Percentiles rank a stretch among this genome's conserved stretches.
Evolutionary conservation across 75 land plant genomes (phyloP).

Genomic region (Pseudotsuga menziesii): DNA sequence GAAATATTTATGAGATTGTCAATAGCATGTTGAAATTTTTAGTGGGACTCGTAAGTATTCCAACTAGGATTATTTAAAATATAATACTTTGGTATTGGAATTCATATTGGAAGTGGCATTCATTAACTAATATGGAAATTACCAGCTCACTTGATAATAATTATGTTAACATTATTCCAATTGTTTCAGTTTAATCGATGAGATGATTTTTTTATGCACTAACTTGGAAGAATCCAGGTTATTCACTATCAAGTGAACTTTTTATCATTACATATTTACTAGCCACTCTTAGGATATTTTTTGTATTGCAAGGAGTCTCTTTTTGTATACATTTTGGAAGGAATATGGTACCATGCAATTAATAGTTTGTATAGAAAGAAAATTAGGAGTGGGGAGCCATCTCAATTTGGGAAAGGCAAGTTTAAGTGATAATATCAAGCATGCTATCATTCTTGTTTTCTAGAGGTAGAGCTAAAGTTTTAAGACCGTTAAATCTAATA

Average conservation of each 20-base stretch:
- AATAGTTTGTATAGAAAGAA: neutral
- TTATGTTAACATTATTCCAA: too few species aligned
- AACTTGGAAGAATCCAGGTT: neutral
- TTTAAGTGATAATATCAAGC: neutral
- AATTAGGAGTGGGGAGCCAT: neutral
- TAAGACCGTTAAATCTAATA: neutral
- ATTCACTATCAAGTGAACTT: neutral
- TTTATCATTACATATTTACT: neutral
- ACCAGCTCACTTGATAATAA: too few species aligned
- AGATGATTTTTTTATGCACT: neutral
- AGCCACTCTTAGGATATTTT: neutral
- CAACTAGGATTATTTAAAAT: too few species aligned
- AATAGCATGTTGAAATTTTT: too few species aligned
- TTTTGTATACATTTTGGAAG: neutral
- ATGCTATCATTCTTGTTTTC: neutral
- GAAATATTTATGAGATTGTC: too few species aligned
- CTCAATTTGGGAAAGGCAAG: neutral
- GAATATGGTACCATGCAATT: neutral
- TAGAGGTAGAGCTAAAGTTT: neutral
- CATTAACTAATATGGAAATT: too few species aligned
- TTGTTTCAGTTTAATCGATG: too few species aligned
- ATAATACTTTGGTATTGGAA: too few species aligned
- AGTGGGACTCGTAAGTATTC: too few species aligned
- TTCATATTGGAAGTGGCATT: too few species aligned
- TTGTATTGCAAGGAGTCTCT: neutral